phyloP scores from a whole-genome alignment of 202 grass and related monocot species.

The Panicum virgatum region DNA sequence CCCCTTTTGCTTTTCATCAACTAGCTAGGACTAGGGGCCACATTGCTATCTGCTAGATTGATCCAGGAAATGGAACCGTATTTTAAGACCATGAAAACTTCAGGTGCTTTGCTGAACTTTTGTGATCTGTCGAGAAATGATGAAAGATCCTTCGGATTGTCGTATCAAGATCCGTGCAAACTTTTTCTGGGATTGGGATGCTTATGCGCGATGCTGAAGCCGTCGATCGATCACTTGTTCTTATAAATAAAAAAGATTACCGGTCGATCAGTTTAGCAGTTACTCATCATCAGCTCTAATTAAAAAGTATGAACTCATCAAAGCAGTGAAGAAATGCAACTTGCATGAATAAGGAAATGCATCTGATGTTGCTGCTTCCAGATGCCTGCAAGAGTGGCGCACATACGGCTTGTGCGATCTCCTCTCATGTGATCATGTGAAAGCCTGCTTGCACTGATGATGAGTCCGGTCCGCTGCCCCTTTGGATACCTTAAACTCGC shows the following conservation, averaged over 20 bases:
- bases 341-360: conserved; percentile 11
- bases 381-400: neutral
- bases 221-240: neutral
- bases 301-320: too few relatives aligned
- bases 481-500: conserved; percentile 50
- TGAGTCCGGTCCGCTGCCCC: neutral
- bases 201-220: neutral
- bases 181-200: neutral
- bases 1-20: conserved; percentile 4
- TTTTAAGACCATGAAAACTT: conserved; percentile 22
- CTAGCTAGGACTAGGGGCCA: neutral
- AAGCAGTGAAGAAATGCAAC: neutral
- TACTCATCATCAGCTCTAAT: neutral
- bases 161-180: neutral
- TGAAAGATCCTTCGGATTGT: neutral
- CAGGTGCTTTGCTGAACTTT: neutral
- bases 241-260: neutral
- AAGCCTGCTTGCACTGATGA: neutral
- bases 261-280: neutral
- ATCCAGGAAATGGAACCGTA: neutral
- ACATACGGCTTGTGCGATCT: neutral
- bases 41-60: neutral
- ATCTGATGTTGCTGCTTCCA: neutral
- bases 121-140: neutral
- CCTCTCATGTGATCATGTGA: conserved; percentile 42